Percentiles rank a stretch among this genome's conserved stretches.
These are phyloP conservation scores for Mycena floridula DNA, from an alignment of 768 basidiomycete species.

Conservation along the genomic window DNA sequence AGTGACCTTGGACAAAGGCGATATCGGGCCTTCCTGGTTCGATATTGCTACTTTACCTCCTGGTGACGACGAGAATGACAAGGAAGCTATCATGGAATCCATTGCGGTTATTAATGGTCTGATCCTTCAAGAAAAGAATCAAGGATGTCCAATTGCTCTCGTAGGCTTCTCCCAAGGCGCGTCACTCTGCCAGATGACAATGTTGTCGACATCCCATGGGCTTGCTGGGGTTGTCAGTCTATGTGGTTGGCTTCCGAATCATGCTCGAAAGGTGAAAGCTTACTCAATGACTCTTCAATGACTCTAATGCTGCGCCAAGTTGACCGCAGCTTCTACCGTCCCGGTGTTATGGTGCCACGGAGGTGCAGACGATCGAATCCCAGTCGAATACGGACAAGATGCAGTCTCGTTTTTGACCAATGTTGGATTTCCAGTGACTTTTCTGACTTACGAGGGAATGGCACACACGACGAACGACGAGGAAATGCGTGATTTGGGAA, in stretches of 20 bases:
- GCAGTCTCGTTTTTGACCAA: constrained; percentile 25
- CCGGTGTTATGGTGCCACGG: constrained; percentile 41
- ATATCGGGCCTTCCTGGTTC: constrained; percentile 39
- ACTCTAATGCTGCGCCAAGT: not conserved
- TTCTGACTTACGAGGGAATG: constrained; percentile 24
- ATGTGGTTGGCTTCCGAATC: constrained; percentile 39
- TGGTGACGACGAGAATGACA: constrained; percentile 27
- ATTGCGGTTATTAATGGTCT: constrained; percentile 28
- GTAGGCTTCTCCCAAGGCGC: constrained; percentile 40
- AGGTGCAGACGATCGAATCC: constrained; percentile 28
- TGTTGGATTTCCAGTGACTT: constrained; percentile 12
- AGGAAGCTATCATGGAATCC: constrained; percentile 25
- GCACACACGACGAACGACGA: constrained; percentile 26
- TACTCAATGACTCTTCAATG: not conserved
- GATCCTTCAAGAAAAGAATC: constrained; percentile 30
- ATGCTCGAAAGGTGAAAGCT: constrained; percentile 23
- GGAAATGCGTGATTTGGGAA: constrained; percentile 25
- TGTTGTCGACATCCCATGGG: constrained; percentile 32
- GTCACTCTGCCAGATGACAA: constrained; percentile 30
- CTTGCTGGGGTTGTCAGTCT: constrained; percentile 38
- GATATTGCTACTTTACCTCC: constrained; percentile 32
- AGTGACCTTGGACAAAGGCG: too few species aligned
- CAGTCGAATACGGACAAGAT: constrained; percentile 26
- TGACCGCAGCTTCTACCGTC: constrained; percentile 24
- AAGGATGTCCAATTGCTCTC: constrained; percentile 30